These are phyloP conservation scores for Hyphopichia pseudoburtonii DNA, from an alignment of 1,139 yeast species.

Conservation along the genomic window DNA sequence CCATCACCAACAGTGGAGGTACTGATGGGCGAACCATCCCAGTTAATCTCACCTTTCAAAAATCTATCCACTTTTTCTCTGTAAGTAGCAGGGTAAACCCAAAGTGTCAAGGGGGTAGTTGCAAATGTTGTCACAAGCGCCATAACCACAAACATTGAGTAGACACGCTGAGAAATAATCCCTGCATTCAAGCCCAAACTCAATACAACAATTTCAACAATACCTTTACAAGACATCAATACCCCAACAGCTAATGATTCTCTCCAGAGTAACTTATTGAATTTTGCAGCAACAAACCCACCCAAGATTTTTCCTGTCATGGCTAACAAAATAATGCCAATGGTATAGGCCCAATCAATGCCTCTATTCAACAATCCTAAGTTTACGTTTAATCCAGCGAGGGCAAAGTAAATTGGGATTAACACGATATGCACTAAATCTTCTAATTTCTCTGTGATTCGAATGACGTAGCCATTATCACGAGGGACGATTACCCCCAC, in stretches of 20 bases:
- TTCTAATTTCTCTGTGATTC: constrained; percentile 70
- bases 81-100: constrained; percentile 59
- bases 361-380: constrained; percentile 63
- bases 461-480: constrained; percentile 69
- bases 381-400: constrained; percentile 72
- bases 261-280: constrained; percentile 64
- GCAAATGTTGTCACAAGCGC: constrained; percentile 71
- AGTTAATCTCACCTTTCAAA: constrained; percentile 39
- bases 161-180: constrained; percentile 61
- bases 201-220: constrained; percentile 76
- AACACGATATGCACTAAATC: constrained; percentile 69
- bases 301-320: constrained; percentile 66
- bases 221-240: constrained; percentile 87
- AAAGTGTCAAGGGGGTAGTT: constrained; percentile 69
- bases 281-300: constrained; percentile 62
- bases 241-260: constrained; percentile 75
- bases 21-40: constrained; percentile 31
- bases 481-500: constrained; percentile 78
- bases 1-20: neutral
- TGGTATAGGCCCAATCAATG: constrained; percentile 72
- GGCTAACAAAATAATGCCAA: constrained; percentile 66
- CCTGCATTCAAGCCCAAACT: constrained; percentile 71
- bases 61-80: constrained; percentile 48
- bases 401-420: constrained; percentile 75
- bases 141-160: constrained; percentile 81